Conservation (phyloP, 2,329 filamentous ascomycete species). For the Trichoderma hamatum region DNA sequence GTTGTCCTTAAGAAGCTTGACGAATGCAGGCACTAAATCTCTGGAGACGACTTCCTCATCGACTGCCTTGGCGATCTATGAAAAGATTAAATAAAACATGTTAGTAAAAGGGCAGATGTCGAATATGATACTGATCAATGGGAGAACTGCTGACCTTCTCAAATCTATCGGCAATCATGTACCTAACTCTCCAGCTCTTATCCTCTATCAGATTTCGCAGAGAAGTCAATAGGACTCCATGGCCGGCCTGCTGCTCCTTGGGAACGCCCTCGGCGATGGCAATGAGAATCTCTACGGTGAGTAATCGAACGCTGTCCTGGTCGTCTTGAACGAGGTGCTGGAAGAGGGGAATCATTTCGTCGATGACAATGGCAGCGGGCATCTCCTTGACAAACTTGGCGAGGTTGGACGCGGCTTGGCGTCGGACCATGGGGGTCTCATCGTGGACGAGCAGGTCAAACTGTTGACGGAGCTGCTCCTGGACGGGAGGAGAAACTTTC, state of each 20-base stretch:
- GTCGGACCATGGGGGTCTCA: constrained; percentile 98
- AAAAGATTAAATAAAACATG: background rate
- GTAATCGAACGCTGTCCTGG: constrained; percentile 92
- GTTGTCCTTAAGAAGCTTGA: constrained; percentile 96
- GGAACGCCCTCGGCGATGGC: constrained; percentile 96
- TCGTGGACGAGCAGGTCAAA: constrained; percentile 94
- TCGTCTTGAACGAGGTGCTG: constrained; percentile 96
- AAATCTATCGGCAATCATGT: constrained; percentile 98
- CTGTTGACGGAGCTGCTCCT: constrained; percentile 88
- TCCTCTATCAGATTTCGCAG: constrained; percentile 94
- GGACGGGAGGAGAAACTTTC: constrained; percentile 83
- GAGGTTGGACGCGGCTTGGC: constrained; percentile 93
- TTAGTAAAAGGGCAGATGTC: background rate
- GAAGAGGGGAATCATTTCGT: constrained; percentile 99
- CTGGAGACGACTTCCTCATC: constrained; percentile 94
- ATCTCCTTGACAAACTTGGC: constrained; percentile 98
- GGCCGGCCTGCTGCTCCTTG: constrained; percentile 96
- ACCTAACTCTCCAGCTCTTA: constrained; percentile 98
- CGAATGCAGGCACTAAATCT: constrained; percentile 94
- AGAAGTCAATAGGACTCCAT: constrained; percentile 88
- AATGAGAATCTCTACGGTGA: constrained; percentile 96
- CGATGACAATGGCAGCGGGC: constrained; percentile 86
- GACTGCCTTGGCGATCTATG: constrained; percentile 93
- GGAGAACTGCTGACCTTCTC: constrained; percentile 70
- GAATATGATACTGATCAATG: background rate